A percentile compares a stretch with the other conserved stretches of the same genome.
phyloP scores from a whole-genome alignment of 108 stramenopile species.

The Hondaea fermentalgiana region DNA sequence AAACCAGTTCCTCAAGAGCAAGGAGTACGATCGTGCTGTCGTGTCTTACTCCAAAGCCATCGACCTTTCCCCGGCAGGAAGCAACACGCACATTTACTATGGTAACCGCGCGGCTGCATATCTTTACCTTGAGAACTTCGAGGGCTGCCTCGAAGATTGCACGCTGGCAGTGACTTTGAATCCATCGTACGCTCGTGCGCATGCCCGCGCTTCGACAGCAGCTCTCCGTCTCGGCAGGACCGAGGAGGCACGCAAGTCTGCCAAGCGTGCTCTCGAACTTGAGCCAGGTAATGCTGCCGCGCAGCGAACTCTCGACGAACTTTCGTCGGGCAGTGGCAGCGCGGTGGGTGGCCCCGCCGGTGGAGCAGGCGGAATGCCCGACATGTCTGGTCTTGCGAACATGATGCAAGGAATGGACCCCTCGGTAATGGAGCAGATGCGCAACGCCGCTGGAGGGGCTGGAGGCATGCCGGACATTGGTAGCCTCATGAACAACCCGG shows the following conservation, averaged over 20 bases:
- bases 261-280: neutral
- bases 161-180: neutral
- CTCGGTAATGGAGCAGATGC: neutral
- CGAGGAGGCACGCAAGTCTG: neutral
- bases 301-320: neutral
- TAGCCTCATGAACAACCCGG: conserved; percentile 7
- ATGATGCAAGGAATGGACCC: conserved; percentile 5
- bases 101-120: neutral
- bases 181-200: neutral
- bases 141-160: neutral
- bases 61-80: neutral
- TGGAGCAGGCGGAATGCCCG: neutral
- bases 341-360: neutral
- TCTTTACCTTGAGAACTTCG: neutral
- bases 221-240: neutral
- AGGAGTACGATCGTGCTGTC: neutral
- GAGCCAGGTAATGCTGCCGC: neutral
- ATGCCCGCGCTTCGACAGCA: neutral
- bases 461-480: conserved; percentile 16
- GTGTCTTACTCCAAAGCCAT: conserved; percentile 4
- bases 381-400: neutral
- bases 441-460: neutral
- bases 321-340: neutral
- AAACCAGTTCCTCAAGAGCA: conserved; percentile 1
- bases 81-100: neutral